Base-by-base conservation (phyloP, 768 basidiomycete species). In the Ramaria rubella region DNA sequence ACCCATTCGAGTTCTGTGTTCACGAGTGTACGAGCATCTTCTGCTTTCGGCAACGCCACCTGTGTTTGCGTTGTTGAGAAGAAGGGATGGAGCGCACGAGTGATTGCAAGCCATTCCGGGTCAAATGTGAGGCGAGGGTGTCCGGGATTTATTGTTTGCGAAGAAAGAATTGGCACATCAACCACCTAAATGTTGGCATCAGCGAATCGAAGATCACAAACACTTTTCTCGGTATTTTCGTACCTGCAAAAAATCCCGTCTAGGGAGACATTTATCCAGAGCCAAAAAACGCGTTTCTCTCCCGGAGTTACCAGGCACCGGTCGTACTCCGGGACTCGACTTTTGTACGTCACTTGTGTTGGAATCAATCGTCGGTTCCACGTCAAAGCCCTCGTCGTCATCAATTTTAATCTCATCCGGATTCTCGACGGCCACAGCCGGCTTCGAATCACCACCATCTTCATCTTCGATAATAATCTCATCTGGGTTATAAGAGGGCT, bases 91-190 rank as follows among this genome's bases (percentile, higher is more conserved):
- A 94, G 87, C 0, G 91, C 92, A 6, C 90, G 86, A 4, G 83
- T 84, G 64, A 99, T 92, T 0, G 93, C 94, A 46, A 98, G 82
- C 96, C 96, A 99, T 67, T 92, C 84, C 0, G 86, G 85, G 64
- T 97, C 94, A 69, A 81, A 96, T 14, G 79, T 77, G 19, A 97
- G 64, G 0, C 58, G 24, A 30, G 44, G 55, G 40, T 5, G 6
- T n/a, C 4, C 14, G 15, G 6, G 38, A 26, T 12, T 29, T 49
- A 38, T 24, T n/a, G 24, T 23, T 4, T 6, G 36, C 14, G 52
- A 34, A 8, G 63, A 67, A 4, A 68, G 58, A 43, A 63, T 62
- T 4, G 75, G 72, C 23, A 90, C 68, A 51, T 94, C 90, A 43
- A 94, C 67, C 8, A 93, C 79, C 91, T 93, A 61, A 5, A n/a